These are phyloP conservation scores for Cocos nucifera DNA, from an alignment of 176 grass and related monocot species.

Conservation along the genomic window DNA sequence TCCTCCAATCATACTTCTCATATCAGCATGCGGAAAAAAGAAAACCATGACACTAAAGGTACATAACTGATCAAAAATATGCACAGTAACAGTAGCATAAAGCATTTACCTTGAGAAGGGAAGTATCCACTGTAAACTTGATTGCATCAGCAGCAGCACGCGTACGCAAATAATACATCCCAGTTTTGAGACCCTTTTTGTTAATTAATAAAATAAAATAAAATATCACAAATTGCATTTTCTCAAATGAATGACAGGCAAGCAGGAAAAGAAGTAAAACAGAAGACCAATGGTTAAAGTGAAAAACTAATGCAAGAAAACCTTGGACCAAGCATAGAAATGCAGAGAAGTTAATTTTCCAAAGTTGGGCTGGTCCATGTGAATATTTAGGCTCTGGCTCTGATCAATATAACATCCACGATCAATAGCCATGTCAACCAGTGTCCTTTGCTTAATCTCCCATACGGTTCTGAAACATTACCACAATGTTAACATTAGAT, in stretches of 20 bases:
- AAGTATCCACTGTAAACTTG: constrained; percentile 89
- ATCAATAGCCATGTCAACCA: constrained; percentile 97
- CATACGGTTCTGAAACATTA: constrained; percentile 68
- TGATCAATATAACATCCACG: constrained; percentile 98
- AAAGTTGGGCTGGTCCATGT: constrained; percentile 96
- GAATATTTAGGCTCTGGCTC: constrained; percentile 94
- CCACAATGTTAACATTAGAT: constrained; percentile 3
- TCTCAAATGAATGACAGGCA: neutral
- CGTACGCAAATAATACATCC: constrained; percentile 96
- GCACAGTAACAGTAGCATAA: neutral
- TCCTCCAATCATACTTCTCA: neutral
- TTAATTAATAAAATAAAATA: neutral
- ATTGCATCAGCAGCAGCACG: constrained; percentile 94
- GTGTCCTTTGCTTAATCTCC: constrained; percentile 99
- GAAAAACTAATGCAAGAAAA: constrained; percentile 11
- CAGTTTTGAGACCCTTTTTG: constrained; percentile 95
- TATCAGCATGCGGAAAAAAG: no score
- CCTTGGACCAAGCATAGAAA: constrained; percentile 98
- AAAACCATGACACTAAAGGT: no score
- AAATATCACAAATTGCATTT: neutral
- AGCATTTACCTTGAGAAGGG: constrained; percentile 46
- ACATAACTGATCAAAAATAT: no score
- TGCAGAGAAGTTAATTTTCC: constrained; percentile 90
- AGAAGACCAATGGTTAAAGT: constrained; percentile 4
- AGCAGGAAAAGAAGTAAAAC: neutral